A percentile compares a stretch with the other conserved stretches of the same genome.
Evolutionary conservation across 345 rosid genomes (phyloP).

Genomic region (Viola odorata): DNA sequence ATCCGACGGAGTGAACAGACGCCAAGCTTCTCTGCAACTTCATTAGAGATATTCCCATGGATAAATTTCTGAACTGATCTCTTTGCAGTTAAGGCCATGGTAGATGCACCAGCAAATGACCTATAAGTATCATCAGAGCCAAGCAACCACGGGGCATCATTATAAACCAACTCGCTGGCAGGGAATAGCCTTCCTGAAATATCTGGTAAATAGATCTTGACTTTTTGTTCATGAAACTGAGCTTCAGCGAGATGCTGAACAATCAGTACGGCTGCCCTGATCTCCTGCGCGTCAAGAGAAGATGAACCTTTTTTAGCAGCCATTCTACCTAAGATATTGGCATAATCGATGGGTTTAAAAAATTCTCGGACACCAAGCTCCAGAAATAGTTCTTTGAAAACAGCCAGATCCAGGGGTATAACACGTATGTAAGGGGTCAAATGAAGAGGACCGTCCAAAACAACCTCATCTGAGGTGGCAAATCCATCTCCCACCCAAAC

Average conservation of each 20-base stretch:
- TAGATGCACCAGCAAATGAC: slow-evolving; percentile 50
- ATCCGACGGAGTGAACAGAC: slow-evolving; percentile 89
- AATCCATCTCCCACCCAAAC: slow-evolving; percentile 99
- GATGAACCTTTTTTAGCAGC: slow-evolving; percentile 63
- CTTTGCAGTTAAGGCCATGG: slow-evolving; percentile 50
- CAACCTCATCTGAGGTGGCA: slow-evolving; percentile 86
- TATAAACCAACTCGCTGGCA: slow-evolving; percentile 77
- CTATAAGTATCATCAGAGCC: slow-evolving; percentile 53
- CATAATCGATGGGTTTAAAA: slow-evolving; percentile 78
- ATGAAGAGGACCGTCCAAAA: slow-evolving; percentile 89
- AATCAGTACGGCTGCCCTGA: slow-evolving; percentile 72
- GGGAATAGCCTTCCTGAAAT: slow-evolving; percentile 68
- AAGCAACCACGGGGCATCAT: slow-evolving; percentile 96
- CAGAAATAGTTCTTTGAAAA: slow-evolving; percentile 72
- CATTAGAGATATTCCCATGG: slow-evolving; percentile 89
- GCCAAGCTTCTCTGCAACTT: slow-evolving; percentile 93
- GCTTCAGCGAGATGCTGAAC: slow-evolving; percentile 89
- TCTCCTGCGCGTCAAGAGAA: slow-evolving; percentile 68
- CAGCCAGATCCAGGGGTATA: slow-evolving; percentile 84
- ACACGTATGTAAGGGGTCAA: slow-evolving; percentile 91
- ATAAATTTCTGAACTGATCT: slow-evolving; percentile 69
- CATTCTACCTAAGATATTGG: slow-evolving; percentile 72
- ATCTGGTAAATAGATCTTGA: slow-evolving; percentile 75
- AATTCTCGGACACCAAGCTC: slow-evolving; percentile 81
- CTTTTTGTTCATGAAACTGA: slow-evolving; percentile 49